These are phyloP conservation scores for Fonsecaea pugnacius DNA, from an alignment of 2,329 filamentous ascomycete genomes.

Conservation along the genomic window DNA sequence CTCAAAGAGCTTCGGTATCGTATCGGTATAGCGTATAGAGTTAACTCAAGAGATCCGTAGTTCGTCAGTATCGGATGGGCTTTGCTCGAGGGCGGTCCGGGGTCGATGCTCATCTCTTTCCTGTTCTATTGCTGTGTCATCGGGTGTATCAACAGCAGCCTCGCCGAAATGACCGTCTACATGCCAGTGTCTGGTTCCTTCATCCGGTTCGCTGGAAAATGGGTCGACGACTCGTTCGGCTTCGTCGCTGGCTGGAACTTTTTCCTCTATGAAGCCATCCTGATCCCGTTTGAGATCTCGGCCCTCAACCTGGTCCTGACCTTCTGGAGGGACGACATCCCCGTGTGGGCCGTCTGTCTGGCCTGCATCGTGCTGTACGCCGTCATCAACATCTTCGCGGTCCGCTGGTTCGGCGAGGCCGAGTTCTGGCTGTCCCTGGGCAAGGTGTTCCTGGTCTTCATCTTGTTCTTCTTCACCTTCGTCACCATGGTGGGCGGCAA, in stretches of 20 bases:
- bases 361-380: conserved; percentile 53
- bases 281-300: conserved; percentile 81
- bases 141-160: conserved; percentile 38
- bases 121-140: conserved; percentile 16
- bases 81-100: conserved; percentile 42
- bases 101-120: conserved; percentile 43
- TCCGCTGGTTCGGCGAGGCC: conserved; percentile 53
- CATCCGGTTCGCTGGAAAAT: too few species aligned
- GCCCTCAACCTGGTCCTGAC: conserved; percentile 76
- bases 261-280: conserved; percentile 74
- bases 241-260: conserved; percentile 49
- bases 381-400: conserved; percentile 40
- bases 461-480: conserved; percentile 67
- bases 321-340: conserved; percentile 62
- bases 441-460: conserved; percentile 70
- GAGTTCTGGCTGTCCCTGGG: conserved; percentile 64
- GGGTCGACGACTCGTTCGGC: conserved; percentile 35
- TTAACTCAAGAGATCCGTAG: too few species aligned
- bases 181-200: not conserved
- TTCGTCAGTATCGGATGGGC: conserved; percentile 44
- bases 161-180: conserved; percentile 31
- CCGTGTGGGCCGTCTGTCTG: conserved; percentile 31
- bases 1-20: too few species aligned
- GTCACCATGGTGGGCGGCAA: conserved; percentile 68
- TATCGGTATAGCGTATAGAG: too few species aligned